These are phyloP conservation scores for Botrytis paeoniae DNA, from an alignment of 2,329 filamentous ascomycete genomes.

Conservation along the genomic window DNA sequence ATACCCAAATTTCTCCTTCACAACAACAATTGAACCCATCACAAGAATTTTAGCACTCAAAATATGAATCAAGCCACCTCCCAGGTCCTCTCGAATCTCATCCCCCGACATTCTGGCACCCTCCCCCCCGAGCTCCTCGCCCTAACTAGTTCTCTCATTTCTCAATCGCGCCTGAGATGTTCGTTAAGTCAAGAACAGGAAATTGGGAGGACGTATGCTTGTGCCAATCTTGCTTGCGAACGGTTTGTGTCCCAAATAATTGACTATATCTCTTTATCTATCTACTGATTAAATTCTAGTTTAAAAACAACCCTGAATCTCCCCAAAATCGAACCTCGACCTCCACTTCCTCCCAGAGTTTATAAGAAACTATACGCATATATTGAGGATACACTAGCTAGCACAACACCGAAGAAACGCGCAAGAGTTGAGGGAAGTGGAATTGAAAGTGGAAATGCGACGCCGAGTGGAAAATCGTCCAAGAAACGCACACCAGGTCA, in stretches of 20 bases:
- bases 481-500: constrained; percentile 16
- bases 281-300: constrained; percentile 43
- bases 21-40: neutral
- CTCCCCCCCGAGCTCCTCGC: constrained; percentile 69
- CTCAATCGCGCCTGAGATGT: constrained; percentile 76
- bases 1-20: neutral
- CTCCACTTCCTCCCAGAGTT: constrained; percentile 73
- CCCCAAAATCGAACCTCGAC: constrained; percentile 69
- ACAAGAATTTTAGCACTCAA: neutral
- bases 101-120: constrained; percentile 68
- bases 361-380: constrained; percentile 84
- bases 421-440: neutral
- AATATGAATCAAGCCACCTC: constrained; percentile 73
- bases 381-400: constrained; percentile 68
- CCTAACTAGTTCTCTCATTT: constrained; percentile 69
- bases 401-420: constrained; percentile 30
- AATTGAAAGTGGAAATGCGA: constrained; percentile 9
- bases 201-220: constrained; percentile 78
- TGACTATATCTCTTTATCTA: neutral
- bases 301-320: constrained; percentile 74
- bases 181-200: constrained; percentile 83
- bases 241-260: constrained; percentile 48
- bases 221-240: constrained; percentile 86
- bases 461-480: constrained; percentile 27
- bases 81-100: constrained; percentile 67